Conservation (phyloP, 2,329 filamentous ascomycete genomes). For the Fusarium vanettenii region DNA sequence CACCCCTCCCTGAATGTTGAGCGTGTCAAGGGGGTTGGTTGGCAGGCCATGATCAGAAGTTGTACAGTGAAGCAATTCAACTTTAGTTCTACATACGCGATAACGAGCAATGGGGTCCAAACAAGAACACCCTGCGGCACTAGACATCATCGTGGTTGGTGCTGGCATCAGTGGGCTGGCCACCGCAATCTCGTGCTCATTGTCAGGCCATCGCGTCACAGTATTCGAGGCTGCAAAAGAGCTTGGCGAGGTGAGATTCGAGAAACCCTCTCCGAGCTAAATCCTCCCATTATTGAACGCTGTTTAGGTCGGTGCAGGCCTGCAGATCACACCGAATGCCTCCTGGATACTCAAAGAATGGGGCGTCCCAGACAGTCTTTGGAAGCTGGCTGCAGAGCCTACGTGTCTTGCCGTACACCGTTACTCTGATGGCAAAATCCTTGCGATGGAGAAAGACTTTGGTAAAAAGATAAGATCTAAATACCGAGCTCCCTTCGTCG, state of each 20-base stretch:
- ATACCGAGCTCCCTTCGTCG: constrained; percentile 68
- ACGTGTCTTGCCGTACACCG: constrained; percentile 62
- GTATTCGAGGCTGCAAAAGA: constrained; percentile 56
- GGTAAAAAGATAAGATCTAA: constrained; percentile 62
- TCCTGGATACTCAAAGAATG: constrained; percentile 63
- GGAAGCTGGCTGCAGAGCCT: constrained; percentile 54
- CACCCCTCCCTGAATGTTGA: neutral
- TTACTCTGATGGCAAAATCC: constrained; percentile 59
- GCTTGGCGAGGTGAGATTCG: constrained; percentile 48
- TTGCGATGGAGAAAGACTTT: constrained; percentile 65
- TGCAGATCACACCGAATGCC: constrained; percentile 65
- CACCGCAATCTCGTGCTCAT: constrained; percentile 50
- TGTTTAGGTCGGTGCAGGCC: constrained; percentile 57
- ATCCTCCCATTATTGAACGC: neutral
- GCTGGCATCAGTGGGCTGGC: constrained; percentile 57
- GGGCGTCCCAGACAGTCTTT: constrained; percentile 59
- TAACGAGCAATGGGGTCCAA: neutral
- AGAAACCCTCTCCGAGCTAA: neutral
- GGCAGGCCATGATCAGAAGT: neutral
- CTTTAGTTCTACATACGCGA: neutral
- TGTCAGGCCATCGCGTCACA: constrained; percentile 54
- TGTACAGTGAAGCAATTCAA: neutral
- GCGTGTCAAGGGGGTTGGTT: neutral
- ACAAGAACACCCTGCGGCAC: neutral
- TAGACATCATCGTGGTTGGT: constrained; percentile 56